These are phyloP conservation scores for Apiospora marii DNA, from an alignment of 2,329 filamentous ascomycete species.

Conservation along the genomic window DNA sequence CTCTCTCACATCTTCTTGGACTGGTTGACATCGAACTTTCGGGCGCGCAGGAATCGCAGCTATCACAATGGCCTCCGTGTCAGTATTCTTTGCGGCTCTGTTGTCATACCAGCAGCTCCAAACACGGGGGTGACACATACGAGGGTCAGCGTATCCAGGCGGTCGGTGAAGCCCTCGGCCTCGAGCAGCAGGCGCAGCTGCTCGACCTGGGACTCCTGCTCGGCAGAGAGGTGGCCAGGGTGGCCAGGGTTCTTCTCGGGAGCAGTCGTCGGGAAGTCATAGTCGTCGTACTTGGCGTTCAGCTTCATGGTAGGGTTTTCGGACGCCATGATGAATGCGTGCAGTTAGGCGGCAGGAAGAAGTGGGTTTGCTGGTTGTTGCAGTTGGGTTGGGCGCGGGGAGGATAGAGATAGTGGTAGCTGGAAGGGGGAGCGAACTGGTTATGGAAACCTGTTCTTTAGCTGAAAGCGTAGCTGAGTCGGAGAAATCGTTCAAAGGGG, in stretches of 20 bases:
- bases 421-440: background rate
- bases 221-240: constrained; percentile 83
- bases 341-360: background rate
- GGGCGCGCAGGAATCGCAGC: constrained; percentile 89
- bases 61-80: constrained; percentile 45
- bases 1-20: constrained; percentile 84
- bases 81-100: background rate
- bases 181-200: constrained; percentile 89
- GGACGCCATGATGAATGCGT: constrained; percentile 35
- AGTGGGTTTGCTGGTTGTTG: constrained; percentile 22
- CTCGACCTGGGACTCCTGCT: constrained; percentile 88
- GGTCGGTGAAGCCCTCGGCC: constrained; percentile 79
- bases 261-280: constrained; percentile 86
- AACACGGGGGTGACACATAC: constrained; percentile 57
- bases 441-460: constrained; percentile 7
- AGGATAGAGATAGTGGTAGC: background rate
- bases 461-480: constrained; percentile 2
- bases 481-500: constrained; percentile 1
- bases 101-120: background rate
- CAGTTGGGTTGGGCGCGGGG: constrained; percentile 1
- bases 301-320: constrained; percentile 58
- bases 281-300: constrained; percentile 94
- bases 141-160: constrained; percentile 91
- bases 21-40: constrained; percentile 89
- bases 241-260: constrained; percentile 77